Base-by-base conservation (phyloP, 2,329 filamentous ascomycete species). In the Fusarium secorum region DNA sequence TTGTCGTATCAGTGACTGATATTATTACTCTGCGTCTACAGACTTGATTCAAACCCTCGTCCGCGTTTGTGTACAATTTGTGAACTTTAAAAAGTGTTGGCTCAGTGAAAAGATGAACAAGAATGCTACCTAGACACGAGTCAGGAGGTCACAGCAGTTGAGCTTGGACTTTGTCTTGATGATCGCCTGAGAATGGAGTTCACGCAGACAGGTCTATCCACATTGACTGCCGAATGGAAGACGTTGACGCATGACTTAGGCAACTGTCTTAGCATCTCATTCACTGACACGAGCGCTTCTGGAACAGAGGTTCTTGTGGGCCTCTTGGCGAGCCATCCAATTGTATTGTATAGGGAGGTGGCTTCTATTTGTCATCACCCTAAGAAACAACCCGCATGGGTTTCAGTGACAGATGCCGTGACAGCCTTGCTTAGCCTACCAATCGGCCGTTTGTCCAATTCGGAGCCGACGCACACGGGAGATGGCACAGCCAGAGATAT, bases 381-480 rank as follows among this genome's bases (percentile, higher is more conserved):
- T 54, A 49, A 24, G 45, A 41, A 30, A 52, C 7, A 41, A 13
- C 22, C 59, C 36, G 35, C 57, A 44, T 42, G 15, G 28, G 24
- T 26, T 48, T 48, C 7, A 49, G 18, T 28, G 51, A 44, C 54
- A 56, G 36, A 54, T 66, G 51, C 66, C 54, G 51, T 44, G 67
- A 48, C 35, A 56, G 52, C 30, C 36, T 39, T 62, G 60, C 59
- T 44, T 32, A 44, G 24, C 24, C 28, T 41, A 61, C 32, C 54
- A 51, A 55, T 71, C 68, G 64, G 68, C 59, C 51, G 64, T 58
- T 54, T 51, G 33, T 55, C 42, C 58, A 57, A 48, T 45, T 70
- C 68, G 68, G 68, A 71, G 59, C 68, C 68, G 68, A 69, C 53
- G 18, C 35, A 18, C 26, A n/a, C 39, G 49, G 41, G 52, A 33